Evolutionary conservation across 768 basidiomycete species (phyloP), one percentile per base, ranked within the genome.

Genomic region (Podaxis carcinomalis): DNA sequence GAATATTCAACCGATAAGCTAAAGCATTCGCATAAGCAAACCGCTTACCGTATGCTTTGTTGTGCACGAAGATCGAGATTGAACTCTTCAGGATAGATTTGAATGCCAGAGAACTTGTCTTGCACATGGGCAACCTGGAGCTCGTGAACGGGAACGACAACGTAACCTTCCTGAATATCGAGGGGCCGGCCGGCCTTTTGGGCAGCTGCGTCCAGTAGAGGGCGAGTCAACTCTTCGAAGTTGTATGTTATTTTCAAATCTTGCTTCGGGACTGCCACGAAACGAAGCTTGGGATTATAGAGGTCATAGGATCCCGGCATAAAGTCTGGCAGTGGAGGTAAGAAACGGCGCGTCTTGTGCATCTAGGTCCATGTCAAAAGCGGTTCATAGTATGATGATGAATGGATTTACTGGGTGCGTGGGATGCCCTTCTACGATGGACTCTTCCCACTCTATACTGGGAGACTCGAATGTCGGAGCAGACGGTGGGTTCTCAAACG

Each of bases 371-470:
- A 39, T 13, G 13, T 62, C 23, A 52, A 16, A 9, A 64, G 27
- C 1, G 25, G 14, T 14, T 25, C 21, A 39, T 25, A 10, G 27
- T 19, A 47, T 9, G 14, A 4, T 19, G 1, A 10, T 28, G 19
- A n/a, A 21, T 42, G 23, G 13, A 64, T 75, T 61, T 64, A 83
- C 84, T 14, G 84, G 83, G 68, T 86, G 84, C 0, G 80, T 84
- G 3, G 83, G 83, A 66, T 86, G 84, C 0, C 83, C 83, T 67
- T 85, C 83, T 19, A 84, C 80, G 28, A 85, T 83, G 1, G 83
- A 83, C 65, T 84, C 82, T 61, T 86, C 83, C 84, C 84, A 86
- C 37, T 74, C 78, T 11, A 86, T 79, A 57, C 83, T 84, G 0
- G 80, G 67, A 23, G 79, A 81, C 3, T 68, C 61, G 42, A 83